Base-by-base conservation (phyloP, 2,329 filamentous ascomycete species). In the Cladobotryum mycophilum region DNA sequence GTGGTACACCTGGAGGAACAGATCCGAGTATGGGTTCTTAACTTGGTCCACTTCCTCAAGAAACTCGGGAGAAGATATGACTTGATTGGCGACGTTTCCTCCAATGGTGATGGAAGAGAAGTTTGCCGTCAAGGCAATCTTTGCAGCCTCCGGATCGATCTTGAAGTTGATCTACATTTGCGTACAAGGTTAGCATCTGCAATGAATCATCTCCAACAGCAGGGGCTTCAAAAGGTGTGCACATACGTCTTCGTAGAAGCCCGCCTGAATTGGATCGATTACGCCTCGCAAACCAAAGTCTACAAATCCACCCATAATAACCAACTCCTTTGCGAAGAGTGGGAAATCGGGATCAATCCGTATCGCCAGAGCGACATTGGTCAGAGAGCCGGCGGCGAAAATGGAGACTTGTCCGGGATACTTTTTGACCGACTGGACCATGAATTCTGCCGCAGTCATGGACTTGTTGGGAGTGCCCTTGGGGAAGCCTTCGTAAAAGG, bases 241-340 rank as follows among this genome's bases (percentile, higher is more conserved):
- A 30, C 25, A 11, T 30, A 30, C 25, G 25, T 30, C 25, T 3
- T 30, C 25, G 25, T 30, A 30, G 6, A 30, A 5, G 25, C 25
- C 25, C 8, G 25, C 25, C 25, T 30, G 25, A 11, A 30, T 11
- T 6, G 25, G 25, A 22, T 18, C 58, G 14, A 56, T 58, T 4
- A 59, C 62, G 57, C 64, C 53, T 37, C 67, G 56, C 41, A 72
- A 59, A 18, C 67, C 71, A 5, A 67, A 61, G 57, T 78, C 75
- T 17, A 76, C 58, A 56, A 74, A 77, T 2, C 74, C 73, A 47
- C 75, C 74, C 74, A 78, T 78, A 47, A 77, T 67, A 25, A 76
- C 65, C 4, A 78, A 62, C 34, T 72, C 71, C 56, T 73, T 75
- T 5, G 72, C 67, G 42, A 72, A 59, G 20, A 64, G 65, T 2